Percentiles rank a stretch among this genome's conserved stretches.
These are phyloP conservation scores for Logfia minima DNA, from an alignment of 129 eudicot genomes.

Conservation along the genomic window DNA sequence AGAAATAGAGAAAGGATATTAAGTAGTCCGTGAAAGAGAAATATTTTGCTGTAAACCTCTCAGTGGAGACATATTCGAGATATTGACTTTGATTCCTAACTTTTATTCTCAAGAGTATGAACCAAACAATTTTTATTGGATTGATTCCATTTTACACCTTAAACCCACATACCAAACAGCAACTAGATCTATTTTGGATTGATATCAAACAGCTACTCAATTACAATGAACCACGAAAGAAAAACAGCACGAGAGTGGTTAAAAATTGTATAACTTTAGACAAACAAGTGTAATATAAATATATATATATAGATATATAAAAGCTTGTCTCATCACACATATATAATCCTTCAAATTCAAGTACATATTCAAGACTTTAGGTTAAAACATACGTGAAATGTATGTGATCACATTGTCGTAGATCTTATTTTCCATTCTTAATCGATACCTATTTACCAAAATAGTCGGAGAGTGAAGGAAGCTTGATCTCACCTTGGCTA, in stretches of 20 bases:
- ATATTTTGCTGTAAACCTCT: too few species aligned
- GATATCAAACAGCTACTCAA: background rate
- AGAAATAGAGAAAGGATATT: too few species aligned
- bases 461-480: constrained; percentile 30
- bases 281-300: background rate
- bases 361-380: background rate
- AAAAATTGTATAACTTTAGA: background rate
- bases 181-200: too few species aligned
- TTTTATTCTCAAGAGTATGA: too few species aligned
- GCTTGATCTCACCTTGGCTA: constrained; percentile 34
- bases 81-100: too few species aligned
- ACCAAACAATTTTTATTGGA: too few species aligned
- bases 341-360: background rate
- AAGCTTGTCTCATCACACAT: background rate
- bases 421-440: background rate
- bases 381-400: background rate
- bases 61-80: too few species aligned
- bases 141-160: too few species aligned
- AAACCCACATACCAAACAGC: too few species aligned
- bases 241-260: background rate
- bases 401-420: background rate
- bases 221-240: background rate
- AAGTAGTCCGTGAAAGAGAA: too few species aligned
- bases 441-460: background rate
- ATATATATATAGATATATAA: too few species aligned